Base-by-base conservation (phyloP, 768 basidiomycete species). In the Tricholoma hemisulphureum region DNA sequence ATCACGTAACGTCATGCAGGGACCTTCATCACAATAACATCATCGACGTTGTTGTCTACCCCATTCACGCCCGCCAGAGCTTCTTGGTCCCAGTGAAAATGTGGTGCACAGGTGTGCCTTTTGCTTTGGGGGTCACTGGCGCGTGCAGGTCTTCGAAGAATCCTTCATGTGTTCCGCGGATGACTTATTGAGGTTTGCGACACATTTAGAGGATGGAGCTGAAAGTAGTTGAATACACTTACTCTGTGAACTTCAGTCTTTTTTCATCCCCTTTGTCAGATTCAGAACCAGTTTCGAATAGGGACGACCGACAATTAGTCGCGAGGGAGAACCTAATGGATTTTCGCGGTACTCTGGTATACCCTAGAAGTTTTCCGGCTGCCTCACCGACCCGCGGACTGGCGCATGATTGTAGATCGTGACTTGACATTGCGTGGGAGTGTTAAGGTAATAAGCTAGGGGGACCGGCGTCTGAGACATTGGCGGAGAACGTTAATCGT, bases 1-100 rank as follows among this genome's bases (percentile, higher is more conserved):
- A 60, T 82, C 80, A 9, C 75, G 75, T 28, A 83, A 69, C 20
- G 79, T 81, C 75, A 81, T 75, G 61, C 81, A 82, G 6, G 70
- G 71, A 13, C 65, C 75, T 57, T 80, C 81, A 32, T 72, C 69
- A 14, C 31, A 55, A 46, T 69, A 68, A 9, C n/a, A n/a, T 65
- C 72, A 16, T 59, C 64, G 3, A 58, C 58, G 13, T 58, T 51
- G 14, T 31, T 52, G n/a, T 18, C 51, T 2, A 51, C 58, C n/a
- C 26, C 23, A 29, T 35, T 46, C 6, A 49, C 46, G 3, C 10
- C 14, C 7, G 8, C 26, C 26, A 4, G 26, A 18, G n/a, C 46
- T 7, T 49, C 46, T 28, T 49, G 46, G 59, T 54, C 18, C 70
- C 67, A 8, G 70, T 71, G 63, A 69, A 72, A 21, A 75, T 71